Conservation (phyloP, 345 rosid species). For the Acer saccharum region DNA sequence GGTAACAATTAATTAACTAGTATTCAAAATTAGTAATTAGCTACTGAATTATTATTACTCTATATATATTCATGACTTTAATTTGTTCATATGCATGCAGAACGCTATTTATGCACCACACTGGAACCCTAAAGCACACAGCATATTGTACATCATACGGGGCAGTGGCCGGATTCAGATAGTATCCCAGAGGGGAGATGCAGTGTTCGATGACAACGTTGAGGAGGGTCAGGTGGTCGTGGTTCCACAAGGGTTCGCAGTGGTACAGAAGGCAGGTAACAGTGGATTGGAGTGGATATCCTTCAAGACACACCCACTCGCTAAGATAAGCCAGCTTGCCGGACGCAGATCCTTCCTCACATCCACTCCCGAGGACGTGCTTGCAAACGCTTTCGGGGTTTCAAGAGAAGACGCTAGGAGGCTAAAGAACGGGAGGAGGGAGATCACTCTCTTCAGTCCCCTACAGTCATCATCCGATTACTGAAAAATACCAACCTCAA, state of each 20-base stretch:
- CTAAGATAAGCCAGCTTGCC: conserved; percentile 29
- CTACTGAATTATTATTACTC: no score
- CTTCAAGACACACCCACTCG: conserved; percentile 38
- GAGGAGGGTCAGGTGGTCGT: conserved; percentile 38
- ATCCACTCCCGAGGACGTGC: conserved; percentile 36
- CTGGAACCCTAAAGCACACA: conserved; percentile 46
- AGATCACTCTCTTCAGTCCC: conserved; percentile 22
- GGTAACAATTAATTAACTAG: conserved; percentile 12
- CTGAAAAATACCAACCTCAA: no score
- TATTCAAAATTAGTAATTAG: no score
- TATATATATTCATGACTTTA: no score
- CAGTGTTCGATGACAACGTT: conserved; percentile 30
- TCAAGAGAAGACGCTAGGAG: conserved; percentile 39
- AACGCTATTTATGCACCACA: conserved; percentile 39
- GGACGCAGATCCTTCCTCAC: conserved; percentile 34
- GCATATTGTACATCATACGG: conserved; percentile 32
- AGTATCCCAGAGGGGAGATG: conserved; percentile 29
- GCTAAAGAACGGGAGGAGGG: conserved; percentile 36
- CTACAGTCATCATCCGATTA: no score
- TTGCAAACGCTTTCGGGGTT: conserved; percentile 33
- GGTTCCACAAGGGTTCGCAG: conserved; percentile 38
- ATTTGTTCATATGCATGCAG: conserved; percentile 20
- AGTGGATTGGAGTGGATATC: conserved; percentile 40
- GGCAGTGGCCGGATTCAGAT: conserved; percentile 41
- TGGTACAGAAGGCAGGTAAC: conserved; percentile 31